Conservation (phyloP, 2,329 filamentous ascomycete genomes). For the Aureobasidium sp. region DNA sequence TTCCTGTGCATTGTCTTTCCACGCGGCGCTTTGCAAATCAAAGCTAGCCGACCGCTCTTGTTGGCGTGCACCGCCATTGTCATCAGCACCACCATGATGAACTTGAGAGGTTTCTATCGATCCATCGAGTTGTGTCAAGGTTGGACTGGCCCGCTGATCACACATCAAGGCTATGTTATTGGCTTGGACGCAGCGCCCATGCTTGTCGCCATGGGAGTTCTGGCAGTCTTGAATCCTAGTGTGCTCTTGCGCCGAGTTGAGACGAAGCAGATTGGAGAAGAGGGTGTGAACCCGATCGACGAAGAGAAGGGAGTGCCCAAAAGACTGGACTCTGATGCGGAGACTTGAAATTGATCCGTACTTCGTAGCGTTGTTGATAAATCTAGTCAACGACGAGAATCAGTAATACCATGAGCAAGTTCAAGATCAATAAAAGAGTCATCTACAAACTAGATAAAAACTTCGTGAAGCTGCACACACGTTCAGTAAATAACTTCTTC, state of each 20-base stretch:
- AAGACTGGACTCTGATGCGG: not conserved
- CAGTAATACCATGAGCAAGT: not conserved
- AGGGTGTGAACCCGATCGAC: not conserved
- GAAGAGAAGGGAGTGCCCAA: not conserved
- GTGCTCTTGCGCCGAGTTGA: not conserved
- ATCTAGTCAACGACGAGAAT: not conserved
- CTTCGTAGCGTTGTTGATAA: not conserved
- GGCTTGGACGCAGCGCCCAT: constrained; percentile 7
- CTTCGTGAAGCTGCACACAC: too few relatives aligned
- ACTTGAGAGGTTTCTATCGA: constrained; percentile 8
- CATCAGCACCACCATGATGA: constrained; percentile 13
- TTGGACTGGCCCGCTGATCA: constrained; percentile 5
- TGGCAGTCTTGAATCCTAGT: constrained; percentile 8
- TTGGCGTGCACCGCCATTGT: constrained; percentile 3
- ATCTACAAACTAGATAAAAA: not conserved
- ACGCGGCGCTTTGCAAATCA: not conserved
- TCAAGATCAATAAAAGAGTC: not conserved
- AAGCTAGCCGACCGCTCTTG: not conserved
- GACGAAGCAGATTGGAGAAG: not conserved
- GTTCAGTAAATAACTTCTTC: not conserved
- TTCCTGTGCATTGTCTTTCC: constrained; percentile 5
- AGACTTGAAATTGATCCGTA: not conserved
- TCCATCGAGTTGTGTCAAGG: constrained; percentile 12
- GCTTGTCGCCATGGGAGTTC: constrained; percentile 2
- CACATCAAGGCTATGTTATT: constrained; percentile 3